phyloP scores from a whole-genome alignment of 2,329 filamentous ascomycete genomes.

The Fusarium penzigii region DNA sequence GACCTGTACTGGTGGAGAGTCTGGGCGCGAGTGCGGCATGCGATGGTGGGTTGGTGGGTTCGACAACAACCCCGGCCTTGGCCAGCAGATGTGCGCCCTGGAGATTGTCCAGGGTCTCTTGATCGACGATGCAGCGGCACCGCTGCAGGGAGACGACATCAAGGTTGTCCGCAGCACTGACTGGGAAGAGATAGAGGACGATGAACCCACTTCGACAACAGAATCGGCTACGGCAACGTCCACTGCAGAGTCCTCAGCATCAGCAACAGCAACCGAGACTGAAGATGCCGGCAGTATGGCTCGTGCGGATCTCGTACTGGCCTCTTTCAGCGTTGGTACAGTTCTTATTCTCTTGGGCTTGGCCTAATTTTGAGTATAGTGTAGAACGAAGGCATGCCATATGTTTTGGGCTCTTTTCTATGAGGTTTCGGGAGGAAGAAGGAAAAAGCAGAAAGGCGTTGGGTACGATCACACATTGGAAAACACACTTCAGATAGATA shows the following conservation, averaged over 20 bases:
- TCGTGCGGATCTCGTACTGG: constrained; percentile 15
- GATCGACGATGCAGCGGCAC: constrained; percentile 42
- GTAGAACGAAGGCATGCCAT: background rate
- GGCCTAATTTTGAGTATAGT: constrained; percentile 10
- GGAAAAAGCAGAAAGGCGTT: no score
- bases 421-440: no score
- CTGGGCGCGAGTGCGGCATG: constrained; percentile 58
- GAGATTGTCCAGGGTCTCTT: constrained; percentile 64
- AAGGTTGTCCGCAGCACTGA: constrained; percentile 40
- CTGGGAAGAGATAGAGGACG: constrained; percentile 18
- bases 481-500: no score
- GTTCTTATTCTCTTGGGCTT: constrained; percentile 21
- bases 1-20: constrained; percentile 57
- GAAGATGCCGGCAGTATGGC: constrained; percentile 19
- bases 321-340: constrained; percentile 24
- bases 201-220: constrained; percentile 14
- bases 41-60: constrained; percentile 62
- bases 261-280: constrained; percentile 12
- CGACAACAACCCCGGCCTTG: constrained; percentile 57
- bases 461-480: no score
- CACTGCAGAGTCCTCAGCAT: background rate
- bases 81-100: constrained; percentile 66
- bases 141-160: constrained; percentile 50
- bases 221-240: constrained; percentile 14
- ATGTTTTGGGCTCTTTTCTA: no score